Base-by-base conservation (phyloP, 75 land plant species). In the Picea sitchensis region DNA sequence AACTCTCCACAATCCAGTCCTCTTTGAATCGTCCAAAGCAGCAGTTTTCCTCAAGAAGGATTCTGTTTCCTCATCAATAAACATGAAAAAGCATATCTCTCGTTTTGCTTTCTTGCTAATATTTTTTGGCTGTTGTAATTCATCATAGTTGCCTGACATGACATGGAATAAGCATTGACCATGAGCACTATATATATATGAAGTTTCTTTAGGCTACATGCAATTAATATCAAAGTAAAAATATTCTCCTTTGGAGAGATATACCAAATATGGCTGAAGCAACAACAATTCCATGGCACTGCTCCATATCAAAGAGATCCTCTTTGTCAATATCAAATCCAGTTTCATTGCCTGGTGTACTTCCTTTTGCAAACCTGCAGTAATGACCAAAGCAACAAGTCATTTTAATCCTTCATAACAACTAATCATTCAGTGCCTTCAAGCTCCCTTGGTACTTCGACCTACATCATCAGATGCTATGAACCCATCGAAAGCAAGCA, bases 181-280 rank as follows among this genome's bases (percentile, higher is more conserved):
- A 77, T 11, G 0, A 18, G 63, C 54, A 51, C 65, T 14, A 47
- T 36, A 1, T 14, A 47, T 36, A 1, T 5, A 34, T 32, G 32
- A 1, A 61, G 15, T 60, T n/a, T 47, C 36, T 57, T 44, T n/a
- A 20, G 54, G 13, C 14, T 51, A 51, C 36, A 31, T 74, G 65
- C 32, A 61, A 75, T 15, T 2, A 44, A 59, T 60, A 61, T 30
- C 44, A 59, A 63, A 38, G 57, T 51, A 13, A 23, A 14, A 11
- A 30, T 18, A 78, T 17, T 75, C 26, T 12, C 30, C 57, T 26
- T 20, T 30, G 20, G 20, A 21, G 54, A 30, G 7, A 41, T 61
- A 41, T 81, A 94, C 97, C 99, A 86, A 97, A 97, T 75, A 97
- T 87, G 23, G 99, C 99, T 7, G 99, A 97, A 44, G 93, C 95